Evolutionary conservation across 2,329 filamentous ascomycete species (phyloP).

Genomic region (Claviceps spartinae): DNA sequence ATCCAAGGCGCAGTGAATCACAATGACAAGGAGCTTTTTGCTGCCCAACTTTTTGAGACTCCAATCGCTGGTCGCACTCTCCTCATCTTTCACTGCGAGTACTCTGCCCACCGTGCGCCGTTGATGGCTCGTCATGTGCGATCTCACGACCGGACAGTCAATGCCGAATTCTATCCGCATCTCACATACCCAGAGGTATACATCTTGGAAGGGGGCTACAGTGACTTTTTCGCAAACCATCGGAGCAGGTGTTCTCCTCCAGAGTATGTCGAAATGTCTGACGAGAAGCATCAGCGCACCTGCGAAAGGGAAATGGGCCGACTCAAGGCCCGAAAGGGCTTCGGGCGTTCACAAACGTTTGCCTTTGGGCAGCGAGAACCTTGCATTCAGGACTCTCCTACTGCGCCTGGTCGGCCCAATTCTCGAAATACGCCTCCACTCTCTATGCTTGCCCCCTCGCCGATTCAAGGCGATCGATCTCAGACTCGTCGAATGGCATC

Average conservation of each 20-base stretch:
- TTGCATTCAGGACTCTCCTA: constrained; percentile 46
- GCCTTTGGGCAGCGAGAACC: constrained; percentile 68
- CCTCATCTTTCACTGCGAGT: constrained; percentile 93
- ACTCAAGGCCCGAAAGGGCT: constrained; percentile 76
- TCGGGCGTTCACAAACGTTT: constrained; percentile 83
- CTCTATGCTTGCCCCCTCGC: constrained; percentile 33
- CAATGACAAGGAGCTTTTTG: constrained; percentile 86
- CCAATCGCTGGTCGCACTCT: constrained; percentile 59
- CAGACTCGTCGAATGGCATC: constrained; percentile 50
- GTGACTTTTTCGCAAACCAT: constrained; percentile 74
- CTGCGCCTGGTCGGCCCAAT: constrained; percentile 32
- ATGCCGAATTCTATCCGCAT: constrained; percentile 72
- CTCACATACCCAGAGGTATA: constrained; percentile 96
- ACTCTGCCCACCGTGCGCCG: constrained; percentile 89
- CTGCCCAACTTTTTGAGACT: constrained; percentile 61
- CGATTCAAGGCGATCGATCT: constrained; percentile 33
- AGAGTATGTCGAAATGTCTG: constrained; percentile 93
- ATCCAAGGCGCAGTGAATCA: constrained; percentile 90
- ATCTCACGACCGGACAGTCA: constrained; percentile 72
- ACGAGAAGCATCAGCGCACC: constrained; percentile 77
- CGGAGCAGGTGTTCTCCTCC: constrained; percentile 77
- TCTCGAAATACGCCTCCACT: constrained; percentile 24
- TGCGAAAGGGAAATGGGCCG: constrained; percentile 93
- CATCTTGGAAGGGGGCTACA: constrained; percentile 93
- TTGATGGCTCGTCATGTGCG: constrained; percentile 93